Conservation (phyloP, 1,139 yeast genomes). For the Meyerozyma athensensis region DNA sequence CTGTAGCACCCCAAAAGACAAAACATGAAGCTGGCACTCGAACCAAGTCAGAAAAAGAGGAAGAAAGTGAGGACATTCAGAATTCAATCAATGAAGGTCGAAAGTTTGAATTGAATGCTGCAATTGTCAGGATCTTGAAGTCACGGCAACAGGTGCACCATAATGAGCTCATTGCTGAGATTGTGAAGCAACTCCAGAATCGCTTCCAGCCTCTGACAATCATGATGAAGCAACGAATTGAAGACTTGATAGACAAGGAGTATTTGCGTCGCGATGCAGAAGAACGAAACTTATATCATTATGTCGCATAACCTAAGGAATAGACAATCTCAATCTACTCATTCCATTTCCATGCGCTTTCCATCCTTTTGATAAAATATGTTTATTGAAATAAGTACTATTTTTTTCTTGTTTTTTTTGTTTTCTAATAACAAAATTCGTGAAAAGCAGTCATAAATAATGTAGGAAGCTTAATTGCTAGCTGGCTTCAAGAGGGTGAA, state of each 20-base stretch:
- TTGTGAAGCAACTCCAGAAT: slow-evolving; percentile 54
- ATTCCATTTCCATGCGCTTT: no score
- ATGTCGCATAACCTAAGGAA: slow-evolving; percentile 53
- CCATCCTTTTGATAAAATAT: no score
- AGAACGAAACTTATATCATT: slow-evolving; percentile 61
- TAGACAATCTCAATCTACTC: no score
- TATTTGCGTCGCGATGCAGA: slow-evolving; percentile 70
- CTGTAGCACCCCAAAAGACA: slow-evolving; percentile 11
- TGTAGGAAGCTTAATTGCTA: no score
- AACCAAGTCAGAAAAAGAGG: slow-evolving; percentile 34
- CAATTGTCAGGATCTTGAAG: slow-evolving; percentile 85
- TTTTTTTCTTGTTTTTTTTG: no score
- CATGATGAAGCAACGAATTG: slow-evolving; percentile 74
- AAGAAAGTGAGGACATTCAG: slow-evolving; percentile 34
- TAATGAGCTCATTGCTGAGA: slow-evolving; percentile 62
- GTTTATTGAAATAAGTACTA: no score
- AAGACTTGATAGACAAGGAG: slow-evolving; percentile 69
- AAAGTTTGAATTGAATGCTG: slow-evolving; percentile 73
- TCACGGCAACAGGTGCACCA: slow-evolving; percentile 59
- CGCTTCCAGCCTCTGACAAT: slow-evolving; percentile 68
- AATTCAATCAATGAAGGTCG: slow-evolving; percentile 38
- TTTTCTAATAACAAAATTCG: no score
- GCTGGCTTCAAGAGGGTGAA: no score
- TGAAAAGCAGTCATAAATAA: no score
- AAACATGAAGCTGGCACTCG: slow-evolving; percentile 14